phyloP scores from a whole-genome alignment of 108 stramenopile genomes.

The Skeletonema costatum region DNA sequence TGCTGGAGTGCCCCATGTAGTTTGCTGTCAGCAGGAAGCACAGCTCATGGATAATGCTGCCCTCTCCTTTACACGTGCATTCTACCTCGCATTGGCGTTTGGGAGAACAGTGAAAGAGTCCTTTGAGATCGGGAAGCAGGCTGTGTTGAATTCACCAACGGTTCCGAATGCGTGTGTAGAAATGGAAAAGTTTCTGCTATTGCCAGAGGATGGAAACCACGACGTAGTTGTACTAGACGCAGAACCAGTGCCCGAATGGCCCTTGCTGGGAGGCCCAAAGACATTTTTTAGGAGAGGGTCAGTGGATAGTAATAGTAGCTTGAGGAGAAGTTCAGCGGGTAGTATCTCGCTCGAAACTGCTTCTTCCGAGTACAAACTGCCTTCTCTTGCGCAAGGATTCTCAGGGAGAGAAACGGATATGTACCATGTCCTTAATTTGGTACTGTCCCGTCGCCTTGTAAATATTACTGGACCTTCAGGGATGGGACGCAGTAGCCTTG shows the following conservation, averaged over 20 bases:
- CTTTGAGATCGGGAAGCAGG: conserved; percentile 85
- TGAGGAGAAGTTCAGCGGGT: conserved; percentile 34
- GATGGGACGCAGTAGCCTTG: conserved; percentile 76
- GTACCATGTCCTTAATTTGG: conserved; percentile 61
- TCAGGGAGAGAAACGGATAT: conserved; percentile 83
- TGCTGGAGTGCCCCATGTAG: conserved; percentile 95
- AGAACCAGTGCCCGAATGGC: conserved; percentile 64
- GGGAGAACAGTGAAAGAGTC: conserved; percentile 83
- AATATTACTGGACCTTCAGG: conserved; percentile 69
- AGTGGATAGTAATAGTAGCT: conserved; percentile 24
- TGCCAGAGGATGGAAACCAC: conserved; percentile 85
- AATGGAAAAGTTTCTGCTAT: conserved; percentile 83
- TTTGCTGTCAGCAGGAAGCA: conserved; percentile 85
- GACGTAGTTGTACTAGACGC: conserved; percentile 77
- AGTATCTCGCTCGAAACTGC: conserved; percentile 39
- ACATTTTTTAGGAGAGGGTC: conserved; percentile 16
- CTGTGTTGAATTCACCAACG: conserved; percentile 73
- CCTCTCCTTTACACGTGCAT: conserved; percentile 80
- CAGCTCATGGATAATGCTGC: conserved; percentile 87
- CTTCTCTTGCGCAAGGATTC: conserved; percentile 83
- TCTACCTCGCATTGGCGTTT: conserved; percentile 79
- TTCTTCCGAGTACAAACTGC: conserved; percentile 69
- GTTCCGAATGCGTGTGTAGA: conserved; percentile 65
- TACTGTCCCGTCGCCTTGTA: conserved; percentile 70
- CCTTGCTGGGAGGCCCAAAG: conserved; percentile 24